Percentiles rank a stretch among this genome's conserved stretches.
These are phyloP conservation scores for Daldinia vernicosa DNA, from an alignment of 495 filamentous ascomycete species.

Conservation along the genomic window DNA sequence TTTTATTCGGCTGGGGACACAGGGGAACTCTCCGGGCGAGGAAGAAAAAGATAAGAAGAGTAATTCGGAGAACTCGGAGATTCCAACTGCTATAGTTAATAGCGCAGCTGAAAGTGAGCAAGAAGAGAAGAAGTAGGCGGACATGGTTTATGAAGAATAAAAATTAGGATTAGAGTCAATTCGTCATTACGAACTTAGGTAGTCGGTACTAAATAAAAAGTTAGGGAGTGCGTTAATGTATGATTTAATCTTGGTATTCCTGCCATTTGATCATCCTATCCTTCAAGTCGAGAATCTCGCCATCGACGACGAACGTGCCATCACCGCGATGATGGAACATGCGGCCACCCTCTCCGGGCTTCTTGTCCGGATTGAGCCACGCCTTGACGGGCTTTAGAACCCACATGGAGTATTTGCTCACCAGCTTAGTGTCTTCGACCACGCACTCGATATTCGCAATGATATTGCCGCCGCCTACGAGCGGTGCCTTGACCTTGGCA, in stretches of 20 bases:
- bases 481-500: slow-evolving; percentile 46
- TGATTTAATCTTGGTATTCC: slow-evolving; percentile 48
- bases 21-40: slow-evolving; percentile 49
- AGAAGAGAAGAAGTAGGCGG: slow-evolving; percentile 9
- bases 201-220: slow-evolving; percentile 30
- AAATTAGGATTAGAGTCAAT: slow-evolving; percentile 3
- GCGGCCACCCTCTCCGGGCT: slow-evolving; percentile 45
- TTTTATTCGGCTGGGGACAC: slow-evolving; percentile 56
- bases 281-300: slow-evolving; percentile 49
- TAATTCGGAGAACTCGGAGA: slow-evolving; percentile 17
- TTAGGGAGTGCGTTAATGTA: slow-evolving; percentile 15
- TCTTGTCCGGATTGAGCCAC: slow-evolving; percentile 46
- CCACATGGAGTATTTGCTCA: slow-evolving; percentile 52
- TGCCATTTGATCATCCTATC: slow-evolving; percentile 52
- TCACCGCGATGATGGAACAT: slow-evolving; percentile 54
- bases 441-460: slow-evolving; percentile 53
- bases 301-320: slow-evolving; percentile 50
- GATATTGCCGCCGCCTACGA: slow-evolving; percentile 46
- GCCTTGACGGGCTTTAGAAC: slow-evolving; percentile 48
- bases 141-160: not conserved
- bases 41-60: slow-evolving; percentile 21
- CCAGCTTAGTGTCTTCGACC: slow-evolving; percentile 50
- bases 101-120: slow-evolving; percentile 16
- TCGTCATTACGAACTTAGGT: slow-evolving; percentile 29
- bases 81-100: slow-evolving; percentile 3